phyloP scores from a whole-genome alignment of 495 filamentous ascomycete genomes.

The Penicillium pulvis region DNA sequence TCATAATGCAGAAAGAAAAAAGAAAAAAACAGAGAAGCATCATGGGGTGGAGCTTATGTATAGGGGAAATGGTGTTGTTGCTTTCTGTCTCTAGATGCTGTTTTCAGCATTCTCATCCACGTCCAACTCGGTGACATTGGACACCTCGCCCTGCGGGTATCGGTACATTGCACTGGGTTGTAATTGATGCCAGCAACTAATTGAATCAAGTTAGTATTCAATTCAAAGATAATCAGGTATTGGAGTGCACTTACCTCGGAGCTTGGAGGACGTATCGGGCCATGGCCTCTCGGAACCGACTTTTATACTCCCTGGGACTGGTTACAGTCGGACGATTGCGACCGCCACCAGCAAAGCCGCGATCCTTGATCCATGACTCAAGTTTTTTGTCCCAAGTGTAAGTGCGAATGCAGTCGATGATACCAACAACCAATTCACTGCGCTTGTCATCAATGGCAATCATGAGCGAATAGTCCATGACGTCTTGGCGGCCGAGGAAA shows the following conservation, averaged over 20 bases:
- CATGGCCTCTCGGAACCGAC: constrained; percentile 95
- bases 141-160: constrained; percentile 37
- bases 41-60: neutral
- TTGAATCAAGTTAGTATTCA: constrained; percentile 10
- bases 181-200: constrained; percentile 74
- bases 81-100: neutral
- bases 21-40: constrained; percentile 10
- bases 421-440: constrained; percentile 91
- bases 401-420: constrained; percentile 97
- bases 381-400: constrained; percentile 99
- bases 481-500: constrained; percentile 86
- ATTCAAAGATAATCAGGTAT: neutral
- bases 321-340: constrained; percentile 94
- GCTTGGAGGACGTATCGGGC: constrained; percentile 80
- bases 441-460: constrained; percentile 89
- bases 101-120: constrained; percentile 18
- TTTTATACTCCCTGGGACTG: constrained; percentile 96
- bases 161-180: constrained; percentile 52
- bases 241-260: constrained; percentile 53
- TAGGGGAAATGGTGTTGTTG: neutral
- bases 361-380: constrained; percentile 97
- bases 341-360: constrained; percentile 80
- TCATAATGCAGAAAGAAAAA: constrained; percentile 5
- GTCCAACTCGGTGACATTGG: constrained; percentile 28
- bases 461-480: constrained; percentile 99